Base-by-base conservation (phyloP, 2,329 filamentous ascomycete species). In the Botrytis cinerea region DNA sequence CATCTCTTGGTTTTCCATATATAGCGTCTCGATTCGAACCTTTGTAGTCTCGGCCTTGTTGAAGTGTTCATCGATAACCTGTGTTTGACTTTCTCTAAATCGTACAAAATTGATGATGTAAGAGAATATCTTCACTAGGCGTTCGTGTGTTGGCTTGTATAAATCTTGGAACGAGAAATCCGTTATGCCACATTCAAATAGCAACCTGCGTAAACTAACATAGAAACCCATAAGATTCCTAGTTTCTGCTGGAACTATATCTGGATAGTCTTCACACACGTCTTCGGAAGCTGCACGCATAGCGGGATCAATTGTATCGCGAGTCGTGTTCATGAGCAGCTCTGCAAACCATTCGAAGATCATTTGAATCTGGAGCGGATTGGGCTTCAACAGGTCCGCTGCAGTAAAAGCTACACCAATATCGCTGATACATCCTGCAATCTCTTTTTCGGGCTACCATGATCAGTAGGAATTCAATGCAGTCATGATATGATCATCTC, bases 81-180 rank as follows among this genome's bases (percentile, higher is more conserved):
- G 86, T 1, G 94, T 97, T 83, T 98, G 95, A 75, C 92, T 94
- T 84, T 98, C 95, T 78, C 96, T 92, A 84, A 98, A 99, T 71
- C 96, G 91, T 78, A 98, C 95, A 83, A 99, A 99, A 84, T 99
- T 99, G 86, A 99, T 99, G 76, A 98, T 89, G 83, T 98, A 98
- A 77, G 93, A 97, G 82, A 99, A 96, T 80, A 98, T 97, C 84
- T 96, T 97, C 80, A 95, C 92, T 22, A 98, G 88, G 62, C 96
- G 92, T 73, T 93, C 92, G 81, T 97, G 93, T 1, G 94, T 97
- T 25, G 96, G 96, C 81, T 92, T 92, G 81, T 97, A 95, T 9
- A 99, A 86, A 82, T 99, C 96, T 74, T 91, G 91, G 83, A 98
- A 97, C 51, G 92, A 94, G 80, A 99, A 97, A 83, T 99, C 96